A percentile compares a stretch with the other conserved stretches of the same genome.
Evolutionary conservation across 2,329 filamentous ascomycete genomes (phyloP).

Genomic region (Exophiala lecanii-corni): DNA sequence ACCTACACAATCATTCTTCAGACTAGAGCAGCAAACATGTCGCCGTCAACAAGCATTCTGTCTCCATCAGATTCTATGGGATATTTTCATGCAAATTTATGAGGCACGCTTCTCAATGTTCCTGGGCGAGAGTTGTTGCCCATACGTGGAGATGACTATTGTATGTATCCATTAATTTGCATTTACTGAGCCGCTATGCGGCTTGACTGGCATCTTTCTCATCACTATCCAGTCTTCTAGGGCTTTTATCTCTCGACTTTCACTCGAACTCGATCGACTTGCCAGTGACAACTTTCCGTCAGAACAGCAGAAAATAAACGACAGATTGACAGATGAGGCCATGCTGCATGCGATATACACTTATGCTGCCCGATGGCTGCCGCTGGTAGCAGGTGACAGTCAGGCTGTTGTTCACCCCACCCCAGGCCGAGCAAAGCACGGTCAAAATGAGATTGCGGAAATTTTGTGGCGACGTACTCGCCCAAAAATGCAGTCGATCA

Average conservation of each 20-base stretch:
- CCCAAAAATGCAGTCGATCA: background rate
- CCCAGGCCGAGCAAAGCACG: background rate
- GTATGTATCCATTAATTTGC: background rate
- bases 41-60: background rate
- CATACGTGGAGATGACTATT: conserved; percentile 4
- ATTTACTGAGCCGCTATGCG: no score
- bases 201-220: background rate
- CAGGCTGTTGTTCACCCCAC: background rate
- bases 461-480: background rate
- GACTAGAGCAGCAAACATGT: conserved; percentile 1
- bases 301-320: background rate
- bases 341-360: conserved; percentile 9
- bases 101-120: conserved; percentile 9
- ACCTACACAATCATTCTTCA: background rate
- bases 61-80: conserved; percentile 9
- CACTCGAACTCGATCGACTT: background rate
- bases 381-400: background rate
- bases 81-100: conserved; percentile 7
- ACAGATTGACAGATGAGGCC: conserved; percentile 3
- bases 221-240: background rate
- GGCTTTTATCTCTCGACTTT: background rate
- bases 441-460: background rate
- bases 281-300: background rate
- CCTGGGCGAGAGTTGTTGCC: conserved; percentile 8
- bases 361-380: conserved; percentile 9